These are phyloP conservation scores for Apiospora hydei DNA, from an alignment of 2,329 filamentous ascomycete species.

Conservation along the genomic window DNA sequence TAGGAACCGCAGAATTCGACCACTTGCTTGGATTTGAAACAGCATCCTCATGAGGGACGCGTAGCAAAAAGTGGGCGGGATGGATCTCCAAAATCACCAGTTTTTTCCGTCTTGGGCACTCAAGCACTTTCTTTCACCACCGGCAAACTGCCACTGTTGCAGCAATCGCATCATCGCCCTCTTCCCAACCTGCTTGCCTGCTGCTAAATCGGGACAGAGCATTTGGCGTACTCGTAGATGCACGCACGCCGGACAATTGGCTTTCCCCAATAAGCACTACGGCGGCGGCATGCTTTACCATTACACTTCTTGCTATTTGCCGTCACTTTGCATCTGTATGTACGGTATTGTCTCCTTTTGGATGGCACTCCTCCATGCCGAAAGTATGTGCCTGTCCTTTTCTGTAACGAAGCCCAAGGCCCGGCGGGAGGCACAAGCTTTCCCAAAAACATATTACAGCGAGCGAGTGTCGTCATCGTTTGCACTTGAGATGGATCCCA, in stretches of 20 bases:
- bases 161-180: slow-evolving; percentile 8
- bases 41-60: slow-evolving; percentile 1
- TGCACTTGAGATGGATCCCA: slow-evolving; percentile 16
- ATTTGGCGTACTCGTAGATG: background rate
- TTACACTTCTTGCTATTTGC: background rate
- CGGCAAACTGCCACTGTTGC: background rate
- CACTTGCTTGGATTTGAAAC: slow-evolving; percentile 22
- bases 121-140: background rate
- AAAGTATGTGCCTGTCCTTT: background rate
- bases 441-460: background rate
- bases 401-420: slow-evolving; percentile 10
- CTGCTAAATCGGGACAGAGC: background rate
- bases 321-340: background rate
- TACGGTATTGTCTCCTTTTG: background rate
- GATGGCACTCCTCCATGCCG: background rate
- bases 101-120: background rate
- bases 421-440: slow-evolving; percentile 5
- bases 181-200: background rate
- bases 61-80: slow-evolving; percentile 11
- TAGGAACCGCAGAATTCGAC: slow-evolving; percentile 20
- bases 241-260: background rate
- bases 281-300: background rate
- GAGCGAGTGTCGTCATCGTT: slow-evolving; percentile 7
- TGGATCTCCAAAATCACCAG: background rate
- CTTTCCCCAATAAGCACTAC: background rate